phyloP scores from a whole-genome alignment of 2,329 filamentous ascomycete genomes.

The Pseudocercospora ulei region DNA sequence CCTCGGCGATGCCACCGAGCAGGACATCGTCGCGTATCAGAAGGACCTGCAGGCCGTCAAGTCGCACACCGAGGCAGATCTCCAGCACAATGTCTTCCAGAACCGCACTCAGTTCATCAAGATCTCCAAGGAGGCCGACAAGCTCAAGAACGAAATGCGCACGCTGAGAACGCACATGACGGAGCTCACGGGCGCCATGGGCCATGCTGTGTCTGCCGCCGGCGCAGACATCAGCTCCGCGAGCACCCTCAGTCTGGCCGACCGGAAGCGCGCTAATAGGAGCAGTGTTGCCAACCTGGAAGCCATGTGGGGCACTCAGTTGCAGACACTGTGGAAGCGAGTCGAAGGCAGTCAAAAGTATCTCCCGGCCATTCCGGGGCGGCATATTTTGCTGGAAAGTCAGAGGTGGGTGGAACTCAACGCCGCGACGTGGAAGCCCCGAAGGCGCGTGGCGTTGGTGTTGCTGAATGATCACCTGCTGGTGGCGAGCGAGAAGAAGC shows the following conservation, averaged over 20 bases:
- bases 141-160: slow-evolving; percentile 92
- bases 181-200: slow-evolving; percentile 57
- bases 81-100: slow-evolving; percentile 93
- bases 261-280: slow-evolving; percentile 60
- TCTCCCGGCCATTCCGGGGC: slow-evolving; percentile 76
- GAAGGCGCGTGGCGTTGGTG: slow-evolving; percentile 80
- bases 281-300: slow-evolving; percentile 74
- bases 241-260: slow-evolving; percentile 30
- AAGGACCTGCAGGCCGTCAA: slow-evolving; percentile 65
- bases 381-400: slow-evolving; percentile 88
- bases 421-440: slow-evolving; percentile 91
- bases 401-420: slow-evolving; percentile 93
- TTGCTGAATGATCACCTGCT: slow-evolving; percentile 89
- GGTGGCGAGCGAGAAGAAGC: slow-evolving; percentile 87
- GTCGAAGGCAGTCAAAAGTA: slow-evolving; percentile 99
- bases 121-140: slow-evolving; percentile 97
- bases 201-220: slow-evolving; percentile 40
- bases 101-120: slow-evolving; percentile 98
- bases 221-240: slow-evolving; percentile 34
- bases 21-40: slow-evolving; percentile 77
- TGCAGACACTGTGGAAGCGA: slow-evolving; percentile 82
- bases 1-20: slow-evolving; percentile 74
- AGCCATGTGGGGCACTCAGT: slow-evolving; percentile 57
- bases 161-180: slow-evolving; percentile 82
- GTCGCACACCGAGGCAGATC: slow-evolving; percentile 64